Base-by-base conservation (phyloP, 371 early-diverging fungal species). In the Mortierella sp. region DNA sequence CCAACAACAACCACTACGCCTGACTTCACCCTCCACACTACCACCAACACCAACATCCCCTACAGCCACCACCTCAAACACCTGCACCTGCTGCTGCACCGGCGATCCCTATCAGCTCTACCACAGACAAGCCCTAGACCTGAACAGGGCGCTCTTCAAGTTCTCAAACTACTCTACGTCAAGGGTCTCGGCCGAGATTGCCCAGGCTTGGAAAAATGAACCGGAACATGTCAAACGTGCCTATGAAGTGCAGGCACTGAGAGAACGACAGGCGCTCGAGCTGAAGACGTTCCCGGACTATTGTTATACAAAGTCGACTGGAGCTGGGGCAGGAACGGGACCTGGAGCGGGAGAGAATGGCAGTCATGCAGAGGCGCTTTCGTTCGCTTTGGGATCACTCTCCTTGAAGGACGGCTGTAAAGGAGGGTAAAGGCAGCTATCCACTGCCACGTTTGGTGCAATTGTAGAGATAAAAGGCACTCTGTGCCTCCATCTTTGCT, bases 151-250 rank as follows among this genome's bases (percentile, higher is more conserved):
- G 24, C 13, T 69, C 31, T 61, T 48, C 61, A 48, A 40, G 31
- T 37, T 57, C 3, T 13, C 9, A 0, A 71, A 44, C 37, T 16
- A 24, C 8, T 59, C 59, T 3, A 14, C 51, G 10, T 13, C 48
- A 0, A 31, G n/a, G 28, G 57, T 71, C 34, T 72, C 72, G 21
- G 10, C 1, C 0, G 61, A 50, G 16, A 34, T 72, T 1, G 72
- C n/a, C 1, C 6, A 43, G 0, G 19, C 48, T 8, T 77, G 77
- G 77, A 48, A 16, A 4, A 57, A 16, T 16, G 64, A 72, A 19
- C 50, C 71, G 0, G 64, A 77, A 4, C 31, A 46, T 0, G 77
- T 72, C n/a, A 77, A 72, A 28, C 72, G 31, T 2, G 21, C 51
- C 0, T 77, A 61, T 24, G 61, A 77, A 10, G 3, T 16, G 6